Evolutionary conservation across 352 stramenopile genomes (phyloP).

Genomic region (Globisporangium uncinulatum): DNA sequence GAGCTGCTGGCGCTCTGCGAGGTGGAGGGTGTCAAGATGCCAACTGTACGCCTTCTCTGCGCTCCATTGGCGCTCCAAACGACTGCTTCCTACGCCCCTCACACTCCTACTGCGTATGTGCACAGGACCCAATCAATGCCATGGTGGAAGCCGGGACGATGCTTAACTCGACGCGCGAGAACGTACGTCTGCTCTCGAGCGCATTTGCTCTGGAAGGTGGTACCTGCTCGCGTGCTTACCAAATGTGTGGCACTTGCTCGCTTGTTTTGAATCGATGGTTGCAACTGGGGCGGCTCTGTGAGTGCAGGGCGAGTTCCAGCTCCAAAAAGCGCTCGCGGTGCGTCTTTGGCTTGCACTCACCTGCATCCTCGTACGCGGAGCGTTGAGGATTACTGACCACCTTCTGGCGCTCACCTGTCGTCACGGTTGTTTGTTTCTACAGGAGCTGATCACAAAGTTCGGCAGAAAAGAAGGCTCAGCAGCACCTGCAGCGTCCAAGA

Average conservation of each 20-base stretch:
- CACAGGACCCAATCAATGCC: slow-evolving; percentile 67
- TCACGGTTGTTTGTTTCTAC: background rate
- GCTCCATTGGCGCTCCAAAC: background rate
- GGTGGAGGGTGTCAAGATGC: slow-evolving; percentile 71
- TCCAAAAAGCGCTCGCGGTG: slow-evolving; percentile 65
- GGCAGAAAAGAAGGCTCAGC: slow-evolving; percentile 30
- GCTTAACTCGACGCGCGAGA: slow-evolving; percentile 76
- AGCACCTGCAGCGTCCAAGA: slow-evolving; percentile 34
- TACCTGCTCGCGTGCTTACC: background rate
- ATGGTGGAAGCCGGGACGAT: slow-evolving; percentile 80
- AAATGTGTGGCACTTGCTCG: background rate
- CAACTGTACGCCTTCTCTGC: slow-evolving; percentile 34
- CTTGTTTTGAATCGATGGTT: background rate
- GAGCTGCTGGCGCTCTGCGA: slow-evolving; percentile 78
- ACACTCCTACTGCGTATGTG: background rate
- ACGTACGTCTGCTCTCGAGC: slow-evolving; percentile 26
- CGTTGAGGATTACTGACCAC: background rate
- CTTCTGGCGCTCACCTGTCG: background rate
- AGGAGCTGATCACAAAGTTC: slow-evolving; percentile 84
- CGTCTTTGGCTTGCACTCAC: background rate
- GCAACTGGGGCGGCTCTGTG: background rate
- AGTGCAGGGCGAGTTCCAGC: slow-evolving; percentile 58
- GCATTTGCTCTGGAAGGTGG: background rate
- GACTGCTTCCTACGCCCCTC: background rate
- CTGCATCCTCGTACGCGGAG: background rate